Conservation (phyloP, 2,329 filamentous ascomycete genomes). For the Daldinia eschscholtzii region DNA sequence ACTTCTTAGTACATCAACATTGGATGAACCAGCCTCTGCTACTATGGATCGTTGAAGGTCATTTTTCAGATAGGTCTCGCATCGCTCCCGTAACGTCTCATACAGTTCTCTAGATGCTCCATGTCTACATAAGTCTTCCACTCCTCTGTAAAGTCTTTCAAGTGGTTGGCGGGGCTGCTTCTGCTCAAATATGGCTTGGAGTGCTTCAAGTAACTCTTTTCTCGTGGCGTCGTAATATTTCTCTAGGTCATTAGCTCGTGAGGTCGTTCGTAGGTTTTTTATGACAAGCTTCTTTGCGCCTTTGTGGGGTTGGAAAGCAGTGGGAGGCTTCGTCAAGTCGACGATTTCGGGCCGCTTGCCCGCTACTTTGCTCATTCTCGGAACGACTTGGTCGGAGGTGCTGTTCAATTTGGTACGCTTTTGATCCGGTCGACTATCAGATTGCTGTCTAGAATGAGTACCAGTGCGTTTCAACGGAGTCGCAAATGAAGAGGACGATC, state of each 20-base stretch:
- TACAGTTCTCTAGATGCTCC: constrained; percentile 78
- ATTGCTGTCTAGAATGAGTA: constrained; percentile 30
- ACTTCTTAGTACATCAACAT: constrained; percentile 72
- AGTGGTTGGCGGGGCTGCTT: constrained; percentile 76
- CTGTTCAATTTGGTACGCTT: constrained; percentile 45
- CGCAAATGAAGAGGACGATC: constrained; percentile 42
- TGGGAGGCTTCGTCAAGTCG: constrained; percentile 60
- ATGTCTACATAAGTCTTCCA: constrained; percentile 90
- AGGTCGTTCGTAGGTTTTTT: constrained; percentile 84
- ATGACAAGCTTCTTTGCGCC: constrained; percentile 91
- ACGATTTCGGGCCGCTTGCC: constrained; percentile 58
- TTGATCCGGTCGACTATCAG: constrained; percentile 25
- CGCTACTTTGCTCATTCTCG: constrained; percentile 48
- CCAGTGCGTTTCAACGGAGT: constrained; percentile 48
- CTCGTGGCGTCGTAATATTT: constrained; percentile 83
- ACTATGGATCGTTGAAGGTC: constrained; percentile 69
- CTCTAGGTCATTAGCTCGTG: constrained; percentile 71
- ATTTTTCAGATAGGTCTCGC: constrained; percentile 75
- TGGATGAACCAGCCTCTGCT: constrained; percentile 62
- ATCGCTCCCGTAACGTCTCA: constrained; percentile 73
- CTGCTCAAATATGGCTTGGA: constrained; percentile 79
- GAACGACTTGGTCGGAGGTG: constrained; percentile 32
- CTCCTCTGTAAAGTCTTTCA: constrained; percentile 88
- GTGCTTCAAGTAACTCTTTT: constrained; percentile 78
- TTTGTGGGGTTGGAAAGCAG: constrained; percentile 76